phyloP scores from a whole-genome alignment of 176 grass and related monocot genomes.

The Stipa capillata region DNA sequence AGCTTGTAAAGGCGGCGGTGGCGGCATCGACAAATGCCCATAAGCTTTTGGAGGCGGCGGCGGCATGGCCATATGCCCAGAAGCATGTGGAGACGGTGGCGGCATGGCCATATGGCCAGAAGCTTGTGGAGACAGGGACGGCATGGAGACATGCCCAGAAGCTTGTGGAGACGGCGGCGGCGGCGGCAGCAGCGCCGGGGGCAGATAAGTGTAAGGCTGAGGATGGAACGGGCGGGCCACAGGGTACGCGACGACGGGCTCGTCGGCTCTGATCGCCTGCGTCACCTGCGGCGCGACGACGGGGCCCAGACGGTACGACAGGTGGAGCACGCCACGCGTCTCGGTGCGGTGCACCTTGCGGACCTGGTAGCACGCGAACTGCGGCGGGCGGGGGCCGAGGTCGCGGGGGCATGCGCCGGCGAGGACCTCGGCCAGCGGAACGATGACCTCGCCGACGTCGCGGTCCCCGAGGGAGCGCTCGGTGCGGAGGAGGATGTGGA shows the following conservation, averaged over 20 bases:
- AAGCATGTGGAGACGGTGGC: not conserved
- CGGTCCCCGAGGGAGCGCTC: constrained; percentile 58
- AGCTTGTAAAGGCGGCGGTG: not conserved
- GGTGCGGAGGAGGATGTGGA: constrained; percentile 62
- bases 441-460: constrained; percentile 60
- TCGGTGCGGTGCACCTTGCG: constrained; percentile 40
- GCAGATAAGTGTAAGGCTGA: not conserved
- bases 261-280: not conserved
- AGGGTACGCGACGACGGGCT: constrained; percentile 34
- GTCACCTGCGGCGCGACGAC: not conserved
- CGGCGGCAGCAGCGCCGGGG: not conserved
- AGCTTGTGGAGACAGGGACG: not conserved
- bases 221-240: not conserved
- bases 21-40: not conserved
- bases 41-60: not conserved
- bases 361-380: constrained; percentile 53
- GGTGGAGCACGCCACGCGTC: constrained; percentile 39
- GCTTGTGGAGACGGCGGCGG: not conserved
- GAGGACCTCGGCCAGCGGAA: constrained; percentile 39
- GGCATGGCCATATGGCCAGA: not conserved
- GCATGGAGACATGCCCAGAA: not conserved
- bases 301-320: constrained; percentile 52
- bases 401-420: not conserved
- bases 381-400: not conserved
- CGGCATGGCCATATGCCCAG: too few species aligned